These are phyloP conservation scores for Mycena albidolilacea DNA, from an alignment of 768 basidiomycete species.

Conservation along the genomic window DNA sequence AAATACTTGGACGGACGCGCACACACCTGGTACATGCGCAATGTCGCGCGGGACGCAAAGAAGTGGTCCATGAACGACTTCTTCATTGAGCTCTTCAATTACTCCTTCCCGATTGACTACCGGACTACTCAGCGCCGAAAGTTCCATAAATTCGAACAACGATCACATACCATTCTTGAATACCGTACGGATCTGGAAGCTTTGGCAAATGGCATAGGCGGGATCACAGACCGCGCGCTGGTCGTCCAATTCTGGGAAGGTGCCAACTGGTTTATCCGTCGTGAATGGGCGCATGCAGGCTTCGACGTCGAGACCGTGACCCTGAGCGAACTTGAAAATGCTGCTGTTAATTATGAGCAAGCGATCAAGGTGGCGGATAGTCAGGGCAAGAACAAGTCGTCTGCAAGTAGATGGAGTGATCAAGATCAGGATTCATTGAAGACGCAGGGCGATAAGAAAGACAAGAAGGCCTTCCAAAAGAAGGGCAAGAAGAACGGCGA, in stretches of 20 bases:
- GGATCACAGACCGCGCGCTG: not conserved
- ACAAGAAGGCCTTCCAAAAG: too few relatives aligned
- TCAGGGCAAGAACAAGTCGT: not conserved
- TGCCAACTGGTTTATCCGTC: slow-evolving; percentile 2
- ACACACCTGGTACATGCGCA: too few relatives aligned
- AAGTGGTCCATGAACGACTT: too few relatives aligned
- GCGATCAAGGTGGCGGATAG: slow-evolving; percentile 10
- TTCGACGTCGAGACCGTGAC: slow-evolving; percentile 12
- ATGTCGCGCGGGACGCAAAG: too few relatives aligned
- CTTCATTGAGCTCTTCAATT: not conserved
- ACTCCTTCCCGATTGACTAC: slow-evolving; percentile 38
- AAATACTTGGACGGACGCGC: not conserved
- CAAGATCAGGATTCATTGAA: not conserved
- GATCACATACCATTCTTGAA: too few relatives aligned
- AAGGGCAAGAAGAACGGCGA: too few relatives aligned
- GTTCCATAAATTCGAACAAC: slow-evolving; percentile 17
- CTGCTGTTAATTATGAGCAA: slow-evolving; percentile 29
- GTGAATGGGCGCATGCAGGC: slow-evolving; percentile 5
- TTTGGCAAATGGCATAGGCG: too few relatives aligned
- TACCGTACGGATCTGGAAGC: too few relatives aligned
- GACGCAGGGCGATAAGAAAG: not conserved
- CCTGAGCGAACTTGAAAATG: slow-evolving; percentile 3
- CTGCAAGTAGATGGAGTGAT: not conserved
- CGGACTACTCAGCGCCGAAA: slow-evolving; percentile 32
- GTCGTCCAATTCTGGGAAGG: slow-evolving; percentile 36